Evolutionary conservation across 192 early-diverging fungal genomes (phyloP).

Genomic region (Coemansia sp.): DNA sequence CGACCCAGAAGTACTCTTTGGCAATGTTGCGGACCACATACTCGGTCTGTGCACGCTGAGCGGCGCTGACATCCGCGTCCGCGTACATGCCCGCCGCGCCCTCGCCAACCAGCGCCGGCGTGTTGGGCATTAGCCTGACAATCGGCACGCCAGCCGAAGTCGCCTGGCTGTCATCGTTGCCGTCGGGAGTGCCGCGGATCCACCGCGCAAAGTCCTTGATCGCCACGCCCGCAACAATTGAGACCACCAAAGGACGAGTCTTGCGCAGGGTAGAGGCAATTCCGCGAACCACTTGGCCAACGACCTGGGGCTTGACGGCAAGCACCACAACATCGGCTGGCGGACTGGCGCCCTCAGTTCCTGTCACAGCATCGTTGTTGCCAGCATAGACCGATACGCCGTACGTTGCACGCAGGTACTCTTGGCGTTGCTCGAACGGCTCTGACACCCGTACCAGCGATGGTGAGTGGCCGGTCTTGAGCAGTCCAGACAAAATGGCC

Average conservation of each 20-base stretch:
- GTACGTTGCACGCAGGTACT: conserved; percentile 63
- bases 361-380: conserved; percentile 60
- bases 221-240: conserved; percentile 86
- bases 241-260: conserved; percentile 68
- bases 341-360: conserved; percentile 2
- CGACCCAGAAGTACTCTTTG: conserved; percentile 80
- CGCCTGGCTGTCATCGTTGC: conserved; percentile 1
- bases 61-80: conserved; percentile 51
- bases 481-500: conserved; percentile 85
- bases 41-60: conserved; percentile 64
- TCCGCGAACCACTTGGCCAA: conserved; percentile 62
- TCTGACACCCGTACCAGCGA: conserved; percentile 76
- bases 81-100: conserved; percentile 87
- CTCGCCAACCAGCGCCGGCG: conserved; percentile 82
- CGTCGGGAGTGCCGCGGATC: conserved; percentile 46
- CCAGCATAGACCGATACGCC: conserved; percentile 57
- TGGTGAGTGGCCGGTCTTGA: conserved; percentile 67
- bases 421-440: conserved; percentile 60
- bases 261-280: conserved; percentile 50
- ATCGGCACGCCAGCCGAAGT: conserved; percentile 44
- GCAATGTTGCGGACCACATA: conserved; percentile 71
- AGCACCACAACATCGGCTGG: conserved; percentile 71
- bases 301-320: conserved; percentile 90
- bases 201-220: conserved; percentile 70
- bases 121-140: conserved; percentile 92